Evolutionary conservation across 306 rosid genomes (phyloP).

Genomic region (Cicer pinnatifidum): DNA sequence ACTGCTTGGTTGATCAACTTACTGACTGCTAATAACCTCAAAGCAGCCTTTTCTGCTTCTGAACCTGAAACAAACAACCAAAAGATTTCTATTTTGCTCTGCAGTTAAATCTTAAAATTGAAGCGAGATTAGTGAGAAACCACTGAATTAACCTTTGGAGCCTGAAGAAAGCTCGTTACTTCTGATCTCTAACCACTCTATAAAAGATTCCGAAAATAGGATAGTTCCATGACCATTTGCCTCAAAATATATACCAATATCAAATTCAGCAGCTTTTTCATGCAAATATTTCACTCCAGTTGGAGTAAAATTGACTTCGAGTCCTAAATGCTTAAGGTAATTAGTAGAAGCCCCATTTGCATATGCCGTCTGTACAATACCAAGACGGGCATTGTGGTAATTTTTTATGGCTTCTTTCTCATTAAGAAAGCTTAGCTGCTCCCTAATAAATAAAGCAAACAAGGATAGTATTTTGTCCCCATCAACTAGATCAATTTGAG

Average conservation of each 20-base stretch:
- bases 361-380: conserved; percentile 92
- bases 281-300: conserved; percentile 93
- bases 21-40: conserved; percentile 75
- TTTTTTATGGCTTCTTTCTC: conserved; percentile 48
- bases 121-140: conserved; percentile 40
- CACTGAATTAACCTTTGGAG: conserved; percentile 56
- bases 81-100: conserved; percentile 19
- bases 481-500: conserved; percentile 71
- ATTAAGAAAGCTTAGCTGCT: conserved; percentile 70
- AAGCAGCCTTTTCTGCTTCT: conserved; percentile 75
- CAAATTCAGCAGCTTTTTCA: conserved; percentile 80
- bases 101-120: conserved; percentile 33
- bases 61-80: conserved; percentile 56
- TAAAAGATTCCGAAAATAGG: conserved; percentile 75
- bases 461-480: conserved; percentile 92
- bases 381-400: conserved; percentile 58
- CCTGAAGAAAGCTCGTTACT: conserved; percentile 52
- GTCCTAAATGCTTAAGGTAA: conserved; percentile 73
- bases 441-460: conserved; percentile 78
- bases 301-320: conserved; percentile 80
- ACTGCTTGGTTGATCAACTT: conserved; percentile 88
- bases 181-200: conserved; percentile 59
- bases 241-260: conserved; percentile 92
- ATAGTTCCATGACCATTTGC: conserved; percentile 98
- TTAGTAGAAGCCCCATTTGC: conserved; percentile 92